phyloP scores from a whole-genome alignment of 352 stramenopile genomes.

The Pythium apleroticum region DNA sequence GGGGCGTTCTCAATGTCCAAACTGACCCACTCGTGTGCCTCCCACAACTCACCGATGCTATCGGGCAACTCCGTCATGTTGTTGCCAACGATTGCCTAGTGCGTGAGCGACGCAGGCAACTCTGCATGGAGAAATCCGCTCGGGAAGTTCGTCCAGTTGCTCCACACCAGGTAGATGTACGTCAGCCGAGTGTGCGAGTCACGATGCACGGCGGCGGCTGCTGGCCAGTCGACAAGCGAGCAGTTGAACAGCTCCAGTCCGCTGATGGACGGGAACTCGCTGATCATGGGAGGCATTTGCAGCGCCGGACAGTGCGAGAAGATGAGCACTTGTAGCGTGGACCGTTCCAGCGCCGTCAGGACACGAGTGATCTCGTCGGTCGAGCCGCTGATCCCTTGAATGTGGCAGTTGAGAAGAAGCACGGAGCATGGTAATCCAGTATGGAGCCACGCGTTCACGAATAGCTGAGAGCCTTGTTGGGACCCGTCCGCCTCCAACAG shows the following conservation, averaged over 20 bases:
- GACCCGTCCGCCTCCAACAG: neutral
- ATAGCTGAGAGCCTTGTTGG: constrained; percentile 5
- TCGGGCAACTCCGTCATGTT: constrained; percentile 15
- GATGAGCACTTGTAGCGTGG: constrained; percentile 12
- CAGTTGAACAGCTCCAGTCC: no score
- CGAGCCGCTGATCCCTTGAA: neutral
- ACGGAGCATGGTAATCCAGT: constrained; percentile 16
- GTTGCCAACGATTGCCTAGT: constrained; percentile 9
- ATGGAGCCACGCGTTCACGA: constrained; percentile 14
- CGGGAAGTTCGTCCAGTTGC: constrained; percentile 13
- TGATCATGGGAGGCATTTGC: constrained; percentile 7
- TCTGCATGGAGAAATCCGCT: neutral
- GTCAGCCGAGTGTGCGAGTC: no score
- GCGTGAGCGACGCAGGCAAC: neutral
- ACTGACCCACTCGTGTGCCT: constrained; percentile 5
- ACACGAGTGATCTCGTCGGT: neutral
- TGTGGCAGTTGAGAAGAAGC: constrained; percentile 24
- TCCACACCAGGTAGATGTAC: neutral
- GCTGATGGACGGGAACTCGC: no score
- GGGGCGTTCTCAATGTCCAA: neutral
- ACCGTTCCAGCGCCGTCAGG: constrained; percentile 8
- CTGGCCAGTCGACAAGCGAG: no score
- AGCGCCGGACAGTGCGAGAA: constrained; percentile 23
- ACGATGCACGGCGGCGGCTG: no score
- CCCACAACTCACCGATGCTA: neutral